Evolutionary conservation across 768 basidiomycete species (phyloP).

Genomic region (Tubosaeta sp.): DNA sequence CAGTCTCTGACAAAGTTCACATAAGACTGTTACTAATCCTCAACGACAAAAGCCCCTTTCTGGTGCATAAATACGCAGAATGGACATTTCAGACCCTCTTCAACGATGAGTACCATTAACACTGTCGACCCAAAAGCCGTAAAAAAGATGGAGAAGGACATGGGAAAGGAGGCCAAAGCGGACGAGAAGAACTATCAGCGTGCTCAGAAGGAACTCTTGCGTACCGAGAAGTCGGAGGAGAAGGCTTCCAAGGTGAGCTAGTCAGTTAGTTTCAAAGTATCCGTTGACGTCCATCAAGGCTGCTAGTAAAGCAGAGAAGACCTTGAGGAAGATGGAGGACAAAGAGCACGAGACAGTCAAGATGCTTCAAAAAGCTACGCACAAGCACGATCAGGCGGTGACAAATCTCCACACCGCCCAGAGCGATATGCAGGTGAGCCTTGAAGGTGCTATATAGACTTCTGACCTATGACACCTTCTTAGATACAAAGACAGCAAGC

Average conservation of each 20-base stretch:
- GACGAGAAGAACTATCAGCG: background rate
- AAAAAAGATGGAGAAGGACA: conserved; percentile 41
- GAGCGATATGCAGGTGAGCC: conserved; percentile 17
- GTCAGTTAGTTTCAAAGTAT: background rate
- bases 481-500: background rate
- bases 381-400: background rate
- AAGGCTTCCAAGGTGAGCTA: background rate
- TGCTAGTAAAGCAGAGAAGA: conserved; percentile 44
- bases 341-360: background rate
- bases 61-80: background rate
- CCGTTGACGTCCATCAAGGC: conserved; percentile 28
- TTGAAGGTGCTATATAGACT: background rate
- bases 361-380: conserved; percentile 38
- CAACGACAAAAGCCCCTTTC: background rate
- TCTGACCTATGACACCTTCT: background rate
- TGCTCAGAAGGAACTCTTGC: conserved; percentile 33
- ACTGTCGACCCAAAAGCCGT: conserved; percentile 24
- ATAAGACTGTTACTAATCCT: background rate
- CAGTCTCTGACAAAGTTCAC: too few species aligned
- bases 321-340: conserved; percentile 34
- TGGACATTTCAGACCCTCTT: background rate
- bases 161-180: background rate
- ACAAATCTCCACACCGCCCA: conserved; percentile 32
- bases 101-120: background rate
- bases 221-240: background rate